Base-by-base conservation (phyloP, 2,329 filamentous ascomycete species). In the Coniochaeta prunicola region DNA sequence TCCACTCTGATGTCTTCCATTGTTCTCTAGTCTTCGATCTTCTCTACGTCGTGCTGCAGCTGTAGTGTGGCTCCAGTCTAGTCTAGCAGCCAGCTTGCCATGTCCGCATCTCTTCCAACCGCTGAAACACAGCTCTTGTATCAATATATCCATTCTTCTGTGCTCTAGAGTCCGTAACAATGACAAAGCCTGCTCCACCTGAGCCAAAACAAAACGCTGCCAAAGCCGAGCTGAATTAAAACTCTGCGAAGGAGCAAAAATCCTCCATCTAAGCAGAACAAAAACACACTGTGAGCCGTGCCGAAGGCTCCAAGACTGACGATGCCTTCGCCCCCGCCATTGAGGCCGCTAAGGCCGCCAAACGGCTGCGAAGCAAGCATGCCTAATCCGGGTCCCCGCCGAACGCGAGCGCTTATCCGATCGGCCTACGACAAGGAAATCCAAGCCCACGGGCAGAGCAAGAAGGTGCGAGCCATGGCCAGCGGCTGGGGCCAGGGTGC, bases 401-500 rank as follows among this genome's bases (percentile, higher is more conserved):
- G 59, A 60, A 42, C 59, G 56, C 15, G 59, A 60, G 42, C 34
- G 38, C 34, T 53, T 24, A 33, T 56, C 30, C 58, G 58, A n/a
- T 42, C 42, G 21, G 58, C 58, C 30, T 57, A 59, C 33, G 58
- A 57, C 17, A 59, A 59, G 48, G 58, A 59, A 33, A 48, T 59
- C 31, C 53, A 59, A 48, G 58, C 58, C 8, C 58, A 57, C 26
- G 58, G 58, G 2, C 54, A 59, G 40, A 59, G 58, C 58, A 59
- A 59, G 45, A 59, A 57, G 58, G 58, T 55, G 6, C 58, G 58
- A 13, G 55, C 48, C 45, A 38, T 59, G 58, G 58, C 58, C 12
- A 59, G 58, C 58, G 58, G 58, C n/a, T 59, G 58, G 58, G 58
- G 58, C 9, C 58, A 59, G 58, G 58, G 58, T 28, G 58, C 58